A percentile compares a stretch with the other conserved stretches of the same genome.
phyloP scores from a whole-genome alignment of 2,329 filamentous ascomycete genomes.

The Teratosphaeria nubilosa region DNA sequence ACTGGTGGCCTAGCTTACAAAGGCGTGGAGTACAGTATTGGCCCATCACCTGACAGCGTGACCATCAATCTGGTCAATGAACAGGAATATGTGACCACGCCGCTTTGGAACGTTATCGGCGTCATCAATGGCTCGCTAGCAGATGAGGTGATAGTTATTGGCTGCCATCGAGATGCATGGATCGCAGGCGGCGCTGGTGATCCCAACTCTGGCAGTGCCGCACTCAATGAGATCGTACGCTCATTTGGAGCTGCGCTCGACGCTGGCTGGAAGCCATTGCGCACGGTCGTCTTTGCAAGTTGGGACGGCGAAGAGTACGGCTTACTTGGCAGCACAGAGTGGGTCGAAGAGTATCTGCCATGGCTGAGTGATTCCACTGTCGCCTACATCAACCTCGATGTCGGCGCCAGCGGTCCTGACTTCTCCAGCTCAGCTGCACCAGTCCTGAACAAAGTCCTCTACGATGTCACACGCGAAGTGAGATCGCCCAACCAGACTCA shows the following conservation, averaged over 20 bases:
- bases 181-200: constrained; percentile 75
- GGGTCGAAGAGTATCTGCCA: constrained; percentile 80
- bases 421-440: constrained; percentile 62
- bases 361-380: constrained; percentile 67
- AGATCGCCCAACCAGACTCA: constrained; percentile 61
- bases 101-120: constrained; percentile 68
- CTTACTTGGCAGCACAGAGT: constrained; percentile 77
- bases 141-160: constrained; percentile 78
- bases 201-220: constrained; percentile 72
- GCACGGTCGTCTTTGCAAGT: constrained; percentile 78
- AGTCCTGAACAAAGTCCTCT: constrained; percentile 62
- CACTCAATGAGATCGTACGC: constrained; percentile 67
- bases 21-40: constrained; percentile 75
- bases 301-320: constrained; percentile 71
- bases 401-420: constrained; percentile 55
- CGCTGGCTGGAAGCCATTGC: constrained; percentile 70
- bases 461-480: constrained; percentile 54
- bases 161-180: constrained; percentile 91
- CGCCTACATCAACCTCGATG: constrained; percentile 80
- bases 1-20: constrained; percentile 61
- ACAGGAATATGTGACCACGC: constrained; percentile 41
- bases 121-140: constrained; percentile 78
- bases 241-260: constrained; percentile 62
- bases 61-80: constrained; percentile 41
- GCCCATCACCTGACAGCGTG: constrained; percentile 63